phyloP scores from a whole-genome alignment of 2,329 filamentous ascomycete genomes.

The Stenocarpella maydis region DNA sequence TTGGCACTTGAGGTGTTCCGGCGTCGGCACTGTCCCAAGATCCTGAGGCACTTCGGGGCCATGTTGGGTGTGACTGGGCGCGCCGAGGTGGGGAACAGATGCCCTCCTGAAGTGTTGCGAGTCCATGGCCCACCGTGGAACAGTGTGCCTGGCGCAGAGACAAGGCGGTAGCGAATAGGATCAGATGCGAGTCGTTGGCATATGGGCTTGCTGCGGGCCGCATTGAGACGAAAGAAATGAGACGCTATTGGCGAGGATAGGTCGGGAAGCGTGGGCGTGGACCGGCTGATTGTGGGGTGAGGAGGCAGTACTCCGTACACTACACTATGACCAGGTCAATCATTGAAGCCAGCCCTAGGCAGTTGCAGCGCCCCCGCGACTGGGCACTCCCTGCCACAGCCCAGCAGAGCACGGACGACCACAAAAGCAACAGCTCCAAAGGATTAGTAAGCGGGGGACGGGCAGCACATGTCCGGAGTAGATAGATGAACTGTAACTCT shows the following conservation, averaged over 20 bases:
- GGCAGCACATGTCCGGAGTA: no score
- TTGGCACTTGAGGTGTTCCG: conserved; percentile 15
- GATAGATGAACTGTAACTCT: no score
- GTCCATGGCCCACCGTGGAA: no score
- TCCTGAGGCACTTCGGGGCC: not conserved
- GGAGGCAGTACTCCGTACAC: no score
- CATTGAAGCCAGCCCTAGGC: not conserved
- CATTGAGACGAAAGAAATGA: conserved; percentile 23
- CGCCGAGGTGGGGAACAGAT: not conserved
- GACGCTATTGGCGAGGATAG: not conserved
- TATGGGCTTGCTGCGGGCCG: not conserved
- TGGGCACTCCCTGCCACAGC: not conserved
- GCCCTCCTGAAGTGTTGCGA: no score
- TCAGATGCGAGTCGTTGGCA: not conserved
- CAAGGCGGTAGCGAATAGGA: not conserved
- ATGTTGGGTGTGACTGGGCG: not conserved
- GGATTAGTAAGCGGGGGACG: conserved; percentile 18
- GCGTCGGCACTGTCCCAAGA: not conserved
- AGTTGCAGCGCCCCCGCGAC: not conserved
- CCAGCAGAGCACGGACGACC: no score
- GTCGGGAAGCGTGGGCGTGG: not conserved
- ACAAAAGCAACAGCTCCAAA: no score
- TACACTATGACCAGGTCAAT: no score
- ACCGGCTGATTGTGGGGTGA: no score
- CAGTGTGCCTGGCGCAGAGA: not conserved